phyloP scores from a whole-genome alignment of 805 yeast species.

The Cyberlindnera mrakii region DNA sequence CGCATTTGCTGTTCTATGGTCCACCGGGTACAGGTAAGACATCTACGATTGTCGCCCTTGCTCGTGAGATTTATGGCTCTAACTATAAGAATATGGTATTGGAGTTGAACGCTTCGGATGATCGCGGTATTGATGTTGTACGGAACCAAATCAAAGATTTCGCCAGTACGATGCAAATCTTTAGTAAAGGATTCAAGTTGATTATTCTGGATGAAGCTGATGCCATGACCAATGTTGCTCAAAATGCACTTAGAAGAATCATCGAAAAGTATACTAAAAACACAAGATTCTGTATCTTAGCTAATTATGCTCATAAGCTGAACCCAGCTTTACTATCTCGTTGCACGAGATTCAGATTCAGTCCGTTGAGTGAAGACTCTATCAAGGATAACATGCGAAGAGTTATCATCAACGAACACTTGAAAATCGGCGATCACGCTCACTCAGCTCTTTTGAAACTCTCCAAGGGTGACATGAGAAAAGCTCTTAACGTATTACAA shows the following conservation, averaged over 20 bases:
- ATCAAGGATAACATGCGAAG: constrained; percentile 59
- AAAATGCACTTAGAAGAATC: constrained; percentile 68
- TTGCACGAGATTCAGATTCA: constrained; percentile 91
- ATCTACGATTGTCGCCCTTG: constrained; percentile 81
- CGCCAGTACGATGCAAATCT: constrained; percentile 93
- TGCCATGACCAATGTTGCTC: constrained; percentile 87
- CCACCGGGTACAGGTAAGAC: constrained; percentile 96
- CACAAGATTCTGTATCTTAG: constrained; percentile 92
- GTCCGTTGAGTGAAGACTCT: constrained; percentile 68
- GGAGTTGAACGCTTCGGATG: constrained; percentile 95
- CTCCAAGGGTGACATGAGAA: constrained; percentile 95
- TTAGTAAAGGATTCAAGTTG: constrained; percentile 77
- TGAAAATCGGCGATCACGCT: constrained; percentile 56
- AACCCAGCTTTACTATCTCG: constrained; percentile 93
- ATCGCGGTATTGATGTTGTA: constrained; percentile 97
- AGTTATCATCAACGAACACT: constrained; percentile 64
- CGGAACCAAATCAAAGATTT: constrained; percentile 94
- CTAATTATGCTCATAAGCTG: constrained; percentile 91
- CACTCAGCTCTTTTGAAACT: constrained; percentile 58
- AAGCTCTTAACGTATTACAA: constrained; percentile 87
- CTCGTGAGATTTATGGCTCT: constrained; percentile 81
- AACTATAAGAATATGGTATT: constrained; percentile 82
- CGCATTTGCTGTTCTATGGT: constrained; percentile 90
- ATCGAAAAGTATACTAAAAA: constrained; percentile 92
- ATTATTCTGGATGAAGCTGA: constrained; percentile 95